Evolutionary conservation across 495 filamentous ascomycete genomes (phyloP).

Genomic region (Xylaria curta): DNA sequence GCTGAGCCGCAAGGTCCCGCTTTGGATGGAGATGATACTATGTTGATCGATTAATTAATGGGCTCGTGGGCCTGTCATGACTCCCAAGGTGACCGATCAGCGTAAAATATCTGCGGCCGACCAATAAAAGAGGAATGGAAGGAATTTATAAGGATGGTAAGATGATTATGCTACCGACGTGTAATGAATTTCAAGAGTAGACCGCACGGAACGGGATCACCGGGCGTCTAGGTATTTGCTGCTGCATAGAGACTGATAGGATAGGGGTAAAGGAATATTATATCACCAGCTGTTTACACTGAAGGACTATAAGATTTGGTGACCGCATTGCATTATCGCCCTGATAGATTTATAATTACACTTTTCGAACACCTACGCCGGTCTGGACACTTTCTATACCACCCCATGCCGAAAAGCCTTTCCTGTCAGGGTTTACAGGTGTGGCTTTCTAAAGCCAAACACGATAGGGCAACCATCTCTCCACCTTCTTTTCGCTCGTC

Average conservation of each 20-base stretch:
- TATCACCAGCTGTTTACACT: not conserved
- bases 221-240: conserved; percentile 13
- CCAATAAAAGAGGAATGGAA: not conserved
- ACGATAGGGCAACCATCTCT: not conserved
- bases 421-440: not conserved
- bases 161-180: conserved; percentile 16
- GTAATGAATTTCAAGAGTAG: conserved; percentile 19
- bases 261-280: not conserved
- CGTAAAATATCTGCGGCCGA: too few species aligned
- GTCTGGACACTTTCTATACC: not conserved
- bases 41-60: conserved; percentile 62
- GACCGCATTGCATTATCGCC: not conserved
- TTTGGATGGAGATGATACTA: conserved; percentile 86
- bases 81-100: not conserved
- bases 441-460: not conserved
- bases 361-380: not conserved
- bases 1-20: conserved; percentile 59
- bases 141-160: not conserved
- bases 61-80: conserved; percentile 14
- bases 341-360: conserved; percentile 7
- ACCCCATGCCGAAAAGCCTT: not conserved
- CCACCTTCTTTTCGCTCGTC: not conserved
- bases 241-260: not conserved
- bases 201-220: conserved; percentile 14
- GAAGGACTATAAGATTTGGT: not conserved